A percentile compares a stretch with the other conserved stretches of the same genome.
phyloP scores from a whole-genome alignment of 2,329 filamentous ascomycete species.

The Thelonectria rubi region DNA sequence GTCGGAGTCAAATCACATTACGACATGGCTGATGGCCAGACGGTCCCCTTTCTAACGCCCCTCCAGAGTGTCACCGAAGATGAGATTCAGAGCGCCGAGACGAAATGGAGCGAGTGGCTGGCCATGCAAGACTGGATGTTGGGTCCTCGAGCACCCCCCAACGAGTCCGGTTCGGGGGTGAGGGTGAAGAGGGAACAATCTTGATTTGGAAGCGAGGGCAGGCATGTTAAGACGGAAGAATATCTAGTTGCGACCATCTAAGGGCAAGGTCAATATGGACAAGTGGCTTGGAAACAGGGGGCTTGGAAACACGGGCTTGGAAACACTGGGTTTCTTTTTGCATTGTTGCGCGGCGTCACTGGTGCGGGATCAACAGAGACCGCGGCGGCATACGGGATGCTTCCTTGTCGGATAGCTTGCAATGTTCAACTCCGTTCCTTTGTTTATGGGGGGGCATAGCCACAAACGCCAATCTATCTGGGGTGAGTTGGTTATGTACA shows the following conservation, averaged over 20 bases:
- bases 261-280: neutral
- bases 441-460: slow-evolving; percentile 6
- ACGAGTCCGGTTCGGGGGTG: slow-evolving; percentile 41
- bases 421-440: slow-evolving; percentile 24
- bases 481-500: slow-evolving; percentile 20
- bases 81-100: slow-evolving; percentile 85
- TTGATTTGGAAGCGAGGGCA: slow-evolving; percentile 8
- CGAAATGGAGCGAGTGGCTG: slow-evolving; percentile 91
- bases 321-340: neutral
- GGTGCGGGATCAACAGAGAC: slow-evolving; percentile 11
- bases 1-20: slow-evolving; percentile 88
- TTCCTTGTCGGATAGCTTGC: slow-evolving; percentile 6
- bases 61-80: slow-evolving; percentile 78
- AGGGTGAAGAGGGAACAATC: slow-evolving; percentile 46
- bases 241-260: neutral
- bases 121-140: slow-evolving; percentile 99
- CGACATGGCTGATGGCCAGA: slow-evolving; percentile 85
- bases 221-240: neutral
- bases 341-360: slow-evolving; percentile 16
- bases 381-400: neutral
- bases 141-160: slow-evolving; percentile 74
- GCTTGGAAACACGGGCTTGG: neutral
- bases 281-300: neutral
- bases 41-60: slow-evolving; percentile 85
- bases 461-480: slow-evolving; percentile 26